phyloP scores from a whole-genome alignment of 805 yeast species.

The Sugiyamaella valdiviana region DNA sequence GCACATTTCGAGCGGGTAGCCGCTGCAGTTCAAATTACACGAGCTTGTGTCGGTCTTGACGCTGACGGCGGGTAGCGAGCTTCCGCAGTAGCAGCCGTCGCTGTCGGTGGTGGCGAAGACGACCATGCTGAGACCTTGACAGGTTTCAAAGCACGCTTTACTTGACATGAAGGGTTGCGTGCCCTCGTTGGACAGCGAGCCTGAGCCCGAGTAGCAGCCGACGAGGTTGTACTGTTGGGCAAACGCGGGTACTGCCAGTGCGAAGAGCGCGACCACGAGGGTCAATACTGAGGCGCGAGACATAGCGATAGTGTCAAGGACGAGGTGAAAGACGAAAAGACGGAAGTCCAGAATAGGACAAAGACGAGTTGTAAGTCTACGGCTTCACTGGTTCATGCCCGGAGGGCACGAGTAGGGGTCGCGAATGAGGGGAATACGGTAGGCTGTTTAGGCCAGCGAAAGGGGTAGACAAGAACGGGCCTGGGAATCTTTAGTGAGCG shows the following conservation, averaged over 20 bases:
- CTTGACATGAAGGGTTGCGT: constrained; percentile 54
- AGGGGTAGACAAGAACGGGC: too few relatives aligned
- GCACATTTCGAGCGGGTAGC: constrained; percentile 58
- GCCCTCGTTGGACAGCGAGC: constrained; percentile 32
- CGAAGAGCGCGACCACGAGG: constrained; percentile 3
- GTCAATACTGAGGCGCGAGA: too few relatives aligned
- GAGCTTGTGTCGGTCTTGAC: constrained; percentile 23
- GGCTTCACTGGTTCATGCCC: too few relatives aligned
- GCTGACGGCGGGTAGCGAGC: constrained; percentile 36
- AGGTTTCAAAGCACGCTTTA: constrained; percentile 44
- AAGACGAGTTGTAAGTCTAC: too few relatives aligned
- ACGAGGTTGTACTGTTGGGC: constrained; percentile 5
- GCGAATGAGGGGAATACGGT: too few relatives aligned
- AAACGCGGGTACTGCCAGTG: not conserved
- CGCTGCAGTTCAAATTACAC: constrained; percentile 49
- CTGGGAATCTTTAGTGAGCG: too few relatives aligned
- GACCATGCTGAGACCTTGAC: constrained; percentile 41
- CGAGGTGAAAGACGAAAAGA: too few relatives aligned
- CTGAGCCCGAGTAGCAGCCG: constrained; percentile 17
- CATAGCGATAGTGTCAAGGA: too few relatives aligned
- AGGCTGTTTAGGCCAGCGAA: too few relatives aligned
- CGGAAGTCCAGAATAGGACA: too few relatives aligned
- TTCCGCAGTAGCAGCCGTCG: constrained; percentile 62
- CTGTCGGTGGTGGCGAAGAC: constrained; percentile 47
- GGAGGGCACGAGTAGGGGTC: too few relatives aligned